Conservation (phyloP, 2,329 filamentous ascomycete species). For the Botrytis medusae region DNA sequence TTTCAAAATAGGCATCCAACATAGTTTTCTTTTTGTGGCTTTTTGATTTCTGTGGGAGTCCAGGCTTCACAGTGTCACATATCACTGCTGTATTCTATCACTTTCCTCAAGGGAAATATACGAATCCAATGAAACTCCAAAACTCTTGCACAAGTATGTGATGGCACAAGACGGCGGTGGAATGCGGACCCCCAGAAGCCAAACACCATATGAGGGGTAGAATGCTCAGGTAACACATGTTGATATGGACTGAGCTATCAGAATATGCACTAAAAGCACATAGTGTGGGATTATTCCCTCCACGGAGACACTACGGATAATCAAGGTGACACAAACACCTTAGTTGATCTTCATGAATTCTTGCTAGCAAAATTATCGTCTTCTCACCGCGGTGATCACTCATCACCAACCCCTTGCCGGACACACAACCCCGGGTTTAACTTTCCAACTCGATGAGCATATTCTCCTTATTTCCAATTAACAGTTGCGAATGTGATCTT, state of each 20-base stretch:
- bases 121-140: neutral
- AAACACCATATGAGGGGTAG: neutral
- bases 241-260: neutral
- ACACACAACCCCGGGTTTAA: neutral
- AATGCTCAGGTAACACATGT: neutral
- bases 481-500: neutral
- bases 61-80: neutral
- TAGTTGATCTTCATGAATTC: neutral
- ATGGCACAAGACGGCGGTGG: neutral
- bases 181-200: neutral
- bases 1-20: neutral
- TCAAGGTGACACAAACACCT: neutral
- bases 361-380: neutral
- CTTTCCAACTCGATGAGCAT: neutral
- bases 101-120: neutral
- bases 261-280: neutral
- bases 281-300: neutral
- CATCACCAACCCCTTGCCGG: neutral
- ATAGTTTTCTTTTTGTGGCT: neutral
- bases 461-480: neutral
- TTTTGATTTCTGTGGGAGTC: neutral
- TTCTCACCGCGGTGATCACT: neutral
- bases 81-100: neutral
- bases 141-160: neutral
- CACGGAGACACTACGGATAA: neutral